Base-by-base conservation (phyloP, 108 stramenopile genomes). In the Mediolabrus comicus region DNA sequence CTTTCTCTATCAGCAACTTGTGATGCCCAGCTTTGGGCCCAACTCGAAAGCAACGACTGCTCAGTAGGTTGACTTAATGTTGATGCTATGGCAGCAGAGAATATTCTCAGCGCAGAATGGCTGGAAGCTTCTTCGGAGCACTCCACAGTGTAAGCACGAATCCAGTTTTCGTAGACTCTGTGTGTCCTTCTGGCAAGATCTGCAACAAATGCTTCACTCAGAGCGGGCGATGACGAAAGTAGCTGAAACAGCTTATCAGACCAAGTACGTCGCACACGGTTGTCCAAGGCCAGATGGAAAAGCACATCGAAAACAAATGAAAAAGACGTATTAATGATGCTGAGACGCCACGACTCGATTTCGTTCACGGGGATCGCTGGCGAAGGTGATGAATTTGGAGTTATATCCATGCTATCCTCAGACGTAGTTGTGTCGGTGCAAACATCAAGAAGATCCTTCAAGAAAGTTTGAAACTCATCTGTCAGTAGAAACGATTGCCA, bases 401-500 rank as follows among this genome's bases (percentile, higher is more conserved):
- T 83, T 28, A 84, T 68, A 46, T 81, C 79, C 80, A 85, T 81
- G 19, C 65, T 81, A 28, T 74, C 81, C 29, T 62, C 24, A 32
- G 38, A 64, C 32, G 25, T 53, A 1, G 41, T 68, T 9, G 62
- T 27, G 29, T 73, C 53, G 10, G 70, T 84, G 41, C 88, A 89
- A 0, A 79, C 35, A 10, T 81, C 80, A 53, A 97, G 82, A 6
- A 96, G 72, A 28, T 86, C 78, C 58, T 84, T 83, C 41, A 98
- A 69, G 58, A 97, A 97, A 12, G 61, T 30, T 62, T 97, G 95
- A 64, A 97, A 95, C 61, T 96, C 96, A 38, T 83, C 49, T 53
- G 96, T 95, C 63, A 98, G 89, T 36, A 97, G 80, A 72, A 96
- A 97, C 26, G 86, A 83, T 64, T 96, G 91, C 81, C 86, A 90